Percentiles rank a stretch among this genome's conserved stretches.
phyloP scores from a whole-genome alignment of 352 stramenopile species.

The Pythium rishiriense region DNA sequence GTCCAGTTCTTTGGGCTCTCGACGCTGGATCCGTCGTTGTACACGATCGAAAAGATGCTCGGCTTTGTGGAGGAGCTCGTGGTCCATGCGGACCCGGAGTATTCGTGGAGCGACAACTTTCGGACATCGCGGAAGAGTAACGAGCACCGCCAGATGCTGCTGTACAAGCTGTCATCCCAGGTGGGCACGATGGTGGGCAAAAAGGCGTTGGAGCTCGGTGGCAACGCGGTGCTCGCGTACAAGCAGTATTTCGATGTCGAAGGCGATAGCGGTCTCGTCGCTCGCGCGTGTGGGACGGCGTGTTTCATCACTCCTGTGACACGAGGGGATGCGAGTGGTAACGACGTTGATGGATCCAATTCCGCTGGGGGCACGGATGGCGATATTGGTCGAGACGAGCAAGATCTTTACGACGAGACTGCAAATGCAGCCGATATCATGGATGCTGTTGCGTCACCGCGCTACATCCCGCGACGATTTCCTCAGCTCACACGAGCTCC shows the following conservation, averaged over 20 bases:
- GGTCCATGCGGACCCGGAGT: constrained; percentile 98
- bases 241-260: constrained; percentile 99
- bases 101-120: constrained; percentile 97
- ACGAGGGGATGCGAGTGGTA: constrained; percentile 23
- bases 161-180: constrained; percentile 94
- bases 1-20: constrained; percentile 98
- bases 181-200: constrained; percentile 88
- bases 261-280: constrained; percentile 97
- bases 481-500: constrained; percentile 50
- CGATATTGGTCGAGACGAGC: constrained; percentile 33
- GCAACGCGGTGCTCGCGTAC: constrained; percentile 98
- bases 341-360: constrained; percentile 20
- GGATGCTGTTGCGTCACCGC: constrained; percentile 38
- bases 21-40: constrained; percentile 88
- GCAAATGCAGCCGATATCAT: constrained; percentile 1
- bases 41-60: constrained; percentile 89
- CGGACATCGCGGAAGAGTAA: constrained; percentile 92
- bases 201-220: constrained; percentile 95
- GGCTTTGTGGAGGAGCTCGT: constrained; percentile 96
- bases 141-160: constrained; percentile 93
- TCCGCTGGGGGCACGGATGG: constrained; percentile 37
- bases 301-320: constrained; percentile 76
- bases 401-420: constrained; percentile 35
- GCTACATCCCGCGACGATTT: constrained; percentile 53
- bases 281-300: constrained; percentile 94